These are phyloP conservation scores for Emergomyces orientalis DNA, from an alignment of 2,329 filamentous ascomycete genomes.

Conservation along the genomic window DNA sequence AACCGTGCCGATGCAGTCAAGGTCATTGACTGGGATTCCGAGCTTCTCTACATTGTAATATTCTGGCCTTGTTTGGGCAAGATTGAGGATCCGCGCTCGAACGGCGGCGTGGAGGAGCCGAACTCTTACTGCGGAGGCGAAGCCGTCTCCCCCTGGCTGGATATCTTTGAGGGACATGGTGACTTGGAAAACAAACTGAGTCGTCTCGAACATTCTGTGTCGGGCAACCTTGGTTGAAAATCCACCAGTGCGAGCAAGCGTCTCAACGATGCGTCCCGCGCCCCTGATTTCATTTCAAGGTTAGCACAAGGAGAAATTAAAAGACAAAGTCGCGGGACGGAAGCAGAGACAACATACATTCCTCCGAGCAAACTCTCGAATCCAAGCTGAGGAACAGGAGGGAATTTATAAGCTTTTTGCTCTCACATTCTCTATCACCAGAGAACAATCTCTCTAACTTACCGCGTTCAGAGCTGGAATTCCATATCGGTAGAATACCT, in stretches of 20 bases:
- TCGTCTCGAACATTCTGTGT: slow-evolving; percentile 60
- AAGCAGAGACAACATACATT: not conserved
- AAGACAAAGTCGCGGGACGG: no score
- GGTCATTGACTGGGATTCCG: slow-evolving; percentile 64
- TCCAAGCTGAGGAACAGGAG: not conserved
- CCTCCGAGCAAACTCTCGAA: slow-evolving; percentile 3
- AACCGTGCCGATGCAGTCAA: slow-evolving; percentile 65
- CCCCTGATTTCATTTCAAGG: slow-evolving; percentile 38
- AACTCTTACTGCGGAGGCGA: slow-evolving; percentile 56
- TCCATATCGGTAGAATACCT: slow-evolving; percentile 69
- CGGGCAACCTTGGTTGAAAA: slow-evolving; percentile 60
- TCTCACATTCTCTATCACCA: not conserved
- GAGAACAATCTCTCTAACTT: not conserved
- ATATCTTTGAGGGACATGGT: slow-evolving; percentile 56
- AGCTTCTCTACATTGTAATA: slow-evolving; percentile 54
- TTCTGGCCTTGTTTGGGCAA: slow-evolving; percentile 46
- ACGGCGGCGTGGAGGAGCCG: slow-evolving; percentile 61
- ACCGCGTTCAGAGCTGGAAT: slow-evolving; percentile 26
- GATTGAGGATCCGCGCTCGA: slow-evolving; percentile 53
- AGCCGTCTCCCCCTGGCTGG: slow-evolving; percentile 58
- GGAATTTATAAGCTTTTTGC: not conserved
- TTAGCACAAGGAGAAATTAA: not conserved
- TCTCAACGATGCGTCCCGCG: slow-evolving; percentile 63
- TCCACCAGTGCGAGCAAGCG: slow-evolving; percentile 62
- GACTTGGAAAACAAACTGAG: slow-evolving; percentile 65